Evolutionary conservation across 2,329 filamentous ascomycete species (phyloP).

Genomic region (Cladosporium sp.): DNA sequence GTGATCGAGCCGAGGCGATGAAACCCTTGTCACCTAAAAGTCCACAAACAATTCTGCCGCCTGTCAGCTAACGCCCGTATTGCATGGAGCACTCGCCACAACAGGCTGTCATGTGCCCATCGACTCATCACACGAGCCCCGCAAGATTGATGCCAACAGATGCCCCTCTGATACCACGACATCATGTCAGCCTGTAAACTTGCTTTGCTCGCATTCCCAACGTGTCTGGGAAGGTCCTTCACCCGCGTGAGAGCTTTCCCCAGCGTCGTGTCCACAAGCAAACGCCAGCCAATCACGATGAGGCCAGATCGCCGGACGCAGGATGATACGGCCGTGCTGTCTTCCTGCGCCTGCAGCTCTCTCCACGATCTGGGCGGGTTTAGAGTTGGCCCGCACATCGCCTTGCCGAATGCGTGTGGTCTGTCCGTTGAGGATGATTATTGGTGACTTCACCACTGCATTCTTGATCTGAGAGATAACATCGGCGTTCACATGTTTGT

Average conservation of each 20-base stretch:
- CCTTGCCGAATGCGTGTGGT: background rate
- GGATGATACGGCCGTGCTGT: slow-evolving; percentile 1
- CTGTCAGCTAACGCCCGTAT: slow-evolving; percentile 1
- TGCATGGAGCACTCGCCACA: no score
- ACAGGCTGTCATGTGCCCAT: background rate
- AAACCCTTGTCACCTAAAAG: background rate
- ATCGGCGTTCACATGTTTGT: slow-evolving; percentile 2
- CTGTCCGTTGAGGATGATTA: background rate
- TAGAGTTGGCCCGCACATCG: slow-evolving; percentile 11
- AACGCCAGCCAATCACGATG: background rate
- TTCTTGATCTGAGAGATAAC: background rate
- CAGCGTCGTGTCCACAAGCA: background rate
- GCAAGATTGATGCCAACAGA: background rate
- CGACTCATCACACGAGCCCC: background rate
- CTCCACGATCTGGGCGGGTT: slow-evolving; percentile 8
- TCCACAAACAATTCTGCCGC: background rate
- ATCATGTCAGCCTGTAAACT: background rate
- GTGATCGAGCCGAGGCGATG: background rate
- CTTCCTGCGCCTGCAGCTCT: background rate
- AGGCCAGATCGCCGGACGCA: slow-evolving; percentile 3
- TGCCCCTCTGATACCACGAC: background rate
- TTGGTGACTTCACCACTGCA: slow-evolving; percentile 1
- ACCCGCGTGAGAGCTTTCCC: slow-evolving; percentile 3
- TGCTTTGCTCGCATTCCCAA: slow-evolving; percentile 1
- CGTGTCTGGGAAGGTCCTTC: slow-evolving; percentile 8